These are phyloP conservation scores for Halophytophthora batemanensis DNA, from an alignment of 352 stramenopile genomes.

Conservation along the genomic window DNA sequence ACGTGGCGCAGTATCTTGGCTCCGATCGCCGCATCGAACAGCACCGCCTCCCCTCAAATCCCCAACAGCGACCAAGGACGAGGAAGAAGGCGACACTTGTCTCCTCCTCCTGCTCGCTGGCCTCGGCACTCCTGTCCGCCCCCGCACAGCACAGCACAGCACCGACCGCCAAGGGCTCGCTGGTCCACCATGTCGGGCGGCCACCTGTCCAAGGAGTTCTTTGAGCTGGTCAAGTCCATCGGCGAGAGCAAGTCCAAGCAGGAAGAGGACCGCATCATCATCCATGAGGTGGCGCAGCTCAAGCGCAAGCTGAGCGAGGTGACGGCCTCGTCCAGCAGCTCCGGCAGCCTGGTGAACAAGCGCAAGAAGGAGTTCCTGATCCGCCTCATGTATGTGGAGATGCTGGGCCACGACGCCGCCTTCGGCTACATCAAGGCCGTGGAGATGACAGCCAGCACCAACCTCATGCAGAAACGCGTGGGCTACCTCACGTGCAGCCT, in stretches of 20 bases:
- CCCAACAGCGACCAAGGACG: too few relatives aligned
- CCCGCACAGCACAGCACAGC: too few relatives aligned
- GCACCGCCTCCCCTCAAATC: too few relatives aligned
- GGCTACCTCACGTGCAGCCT: constrained; percentile 95
- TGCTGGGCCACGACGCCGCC: constrained; percentile 99
- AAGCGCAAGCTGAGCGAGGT: constrained; percentile 95
- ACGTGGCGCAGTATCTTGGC: neutral
- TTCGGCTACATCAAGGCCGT: constrained; percentile 99
- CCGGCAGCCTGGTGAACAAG: constrained; percentile 86
- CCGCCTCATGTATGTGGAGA: constrained; percentile 99
- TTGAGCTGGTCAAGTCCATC: constrained; percentile 99
- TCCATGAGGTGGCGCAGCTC: constrained; percentile 93
- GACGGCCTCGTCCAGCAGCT: constrained; percentile 68
- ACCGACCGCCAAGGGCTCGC: constrained; percentile 6
- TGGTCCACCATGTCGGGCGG: constrained; percentile 72
- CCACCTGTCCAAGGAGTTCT: constrained; percentile 97
- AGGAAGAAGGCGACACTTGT: neutral
- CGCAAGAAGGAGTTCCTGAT: constrained; percentile 99
- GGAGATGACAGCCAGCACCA: constrained; percentile 97
- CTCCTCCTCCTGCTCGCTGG: too few relatives aligned
- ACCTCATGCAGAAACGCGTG: constrained; percentile 98
- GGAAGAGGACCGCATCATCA: constrained; percentile 99
- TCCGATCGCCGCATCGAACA: constrained; percentile 10
- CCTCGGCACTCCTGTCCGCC: too few relatives aligned
- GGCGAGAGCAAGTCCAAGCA: constrained; percentile 99